A percentile compares a stretch with the other conserved stretches of the same genome.
Conservation (phyloP, 352 stramenopile genomes). For the Globisporangium megalacanthum region DNA sequence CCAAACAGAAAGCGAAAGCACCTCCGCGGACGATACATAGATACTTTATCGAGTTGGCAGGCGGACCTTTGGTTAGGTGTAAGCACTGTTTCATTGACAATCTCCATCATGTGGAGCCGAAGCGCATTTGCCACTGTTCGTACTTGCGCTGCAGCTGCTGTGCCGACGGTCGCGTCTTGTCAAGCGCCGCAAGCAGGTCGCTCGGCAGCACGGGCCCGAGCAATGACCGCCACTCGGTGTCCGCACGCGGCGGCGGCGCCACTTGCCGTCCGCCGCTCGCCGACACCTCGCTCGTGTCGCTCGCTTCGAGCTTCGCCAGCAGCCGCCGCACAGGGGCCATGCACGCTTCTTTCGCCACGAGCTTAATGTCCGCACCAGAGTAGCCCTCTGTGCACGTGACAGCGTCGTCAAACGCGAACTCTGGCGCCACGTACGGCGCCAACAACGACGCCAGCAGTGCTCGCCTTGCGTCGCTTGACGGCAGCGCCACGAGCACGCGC, state of each 20-base stretch:
- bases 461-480: slow-evolving; percentile 46
- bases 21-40: no score
- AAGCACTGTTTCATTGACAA: no score
- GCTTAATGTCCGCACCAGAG: slow-evolving; percentile 80
- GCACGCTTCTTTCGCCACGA: slow-evolving; percentile 81
- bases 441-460: slow-evolving; percentile 60
- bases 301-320: slow-evolving; percentile 54
- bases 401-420: slow-evolving; percentile 48
- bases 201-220: slow-evolving; percentile 52
- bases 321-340: slow-evolving; percentile 76
- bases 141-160: slow-evolving; percentile 76
- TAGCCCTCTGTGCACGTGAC: slow-evolving; percentile 63
- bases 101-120: slow-evolving; percentile 48
- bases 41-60: no score
- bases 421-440: slow-evolving; percentile 41
- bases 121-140: slow-evolving; percentile 75
- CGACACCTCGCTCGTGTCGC: slow-evolving; percentile 12
- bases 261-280: no score
- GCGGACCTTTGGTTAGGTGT: no score
- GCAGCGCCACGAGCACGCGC: slow-evolving; percentile 72
- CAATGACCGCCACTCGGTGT: slow-evolving; percentile 44
- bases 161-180: slow-evolving; percentile 76
- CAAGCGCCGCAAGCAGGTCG: slow-evolving; percentile 48
- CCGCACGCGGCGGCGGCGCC: slow-evolving; percentile 1
- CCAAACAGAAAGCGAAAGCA: no score